Base-by-base conservation (phyloP, 495 filamentous ascomycete genomes). In the Tuber magnatum region DNA sequence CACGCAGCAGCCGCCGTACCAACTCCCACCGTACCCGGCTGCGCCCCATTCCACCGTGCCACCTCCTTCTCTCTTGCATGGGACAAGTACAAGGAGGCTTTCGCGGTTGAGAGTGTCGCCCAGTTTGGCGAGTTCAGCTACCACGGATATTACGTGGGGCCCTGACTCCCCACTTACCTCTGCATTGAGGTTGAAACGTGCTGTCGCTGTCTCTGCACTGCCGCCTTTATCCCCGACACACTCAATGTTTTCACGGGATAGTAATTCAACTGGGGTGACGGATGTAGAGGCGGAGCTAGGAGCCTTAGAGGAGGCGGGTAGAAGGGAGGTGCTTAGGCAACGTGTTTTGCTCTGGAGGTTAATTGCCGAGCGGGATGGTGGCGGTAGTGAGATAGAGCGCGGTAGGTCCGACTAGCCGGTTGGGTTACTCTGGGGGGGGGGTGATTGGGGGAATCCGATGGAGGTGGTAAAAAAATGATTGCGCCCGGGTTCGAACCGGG, bases 401-500 rank as follows among this genome's bases (percentile, higher is more conserved):
- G n/a, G 10, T 10, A 32, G 10, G 10, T 28, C 46, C n/a, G 3
- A 5, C 10, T 61, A 61, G 28, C 12, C 10, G 32, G n/a, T 8
- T 32, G 32, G 5, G 12, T 5, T 61, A 3, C n/a, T 3, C 0
- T n/a, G 51, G n/a, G n/a, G 3, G 51, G n/a, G 51, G 7, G 0
- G n/a, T n/a, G 14, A 32, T 61, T 32, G 0, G 51, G 12, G n/a
- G 6, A 28, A 5, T 16, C 10, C 9, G 51, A 9, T 24, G 28
- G 0, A 32, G 28, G 56, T 4, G 14, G 56, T 35, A 73, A 77
- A 73, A 35, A 16, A 38, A 1, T 75, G 73, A 75, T 75, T 77
- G 73, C 73, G 73, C 75, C 75, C 75, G 74, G 74, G 74, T 76
- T 76, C 74, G 74, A 76, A 76, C 74, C 74, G 75, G 75, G 75